phyloP scores from a whole-genome alignment of 352 stramenopile species.

The Blastocystis sp. region DNA sequence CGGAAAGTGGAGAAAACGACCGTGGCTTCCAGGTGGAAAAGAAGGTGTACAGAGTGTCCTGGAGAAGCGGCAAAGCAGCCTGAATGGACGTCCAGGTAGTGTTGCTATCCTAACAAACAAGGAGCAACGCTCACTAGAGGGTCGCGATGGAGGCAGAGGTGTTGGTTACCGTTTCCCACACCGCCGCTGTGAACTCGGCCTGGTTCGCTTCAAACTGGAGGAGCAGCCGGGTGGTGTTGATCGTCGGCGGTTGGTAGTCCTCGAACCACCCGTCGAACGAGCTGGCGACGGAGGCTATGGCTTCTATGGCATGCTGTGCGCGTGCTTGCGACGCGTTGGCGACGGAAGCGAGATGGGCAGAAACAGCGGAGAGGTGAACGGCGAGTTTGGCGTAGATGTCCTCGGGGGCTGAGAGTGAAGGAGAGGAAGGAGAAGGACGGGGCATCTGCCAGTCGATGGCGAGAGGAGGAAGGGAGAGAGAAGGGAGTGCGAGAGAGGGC shows the following conservation, averaged over 20 bases:
- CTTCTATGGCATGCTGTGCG: background rate
- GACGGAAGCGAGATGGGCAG: background rate
- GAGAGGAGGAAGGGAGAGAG: conserved; percentile 21
- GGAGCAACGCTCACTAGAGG: background rate
- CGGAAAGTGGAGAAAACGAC: background rate
- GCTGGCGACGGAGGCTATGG: background rate
- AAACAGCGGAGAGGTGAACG: background rate
- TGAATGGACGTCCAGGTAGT: background rate
- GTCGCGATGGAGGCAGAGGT: background rate
- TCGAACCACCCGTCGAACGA: background rate
- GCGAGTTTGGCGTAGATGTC: conserved; percentile 26
- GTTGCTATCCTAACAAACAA: background rate
- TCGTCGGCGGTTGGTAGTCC: conserved; percentile 31
- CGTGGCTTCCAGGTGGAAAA: conserved; percentile 43
- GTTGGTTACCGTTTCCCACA: conserved; percentile 21
- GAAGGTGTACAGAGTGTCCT: conserved; percentile 22
- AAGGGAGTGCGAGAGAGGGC: conserved; percentile 29
- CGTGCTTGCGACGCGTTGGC: background rate
- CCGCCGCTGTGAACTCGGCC: background rate
- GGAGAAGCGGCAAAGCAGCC: background rate
- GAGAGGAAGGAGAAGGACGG: background rate
- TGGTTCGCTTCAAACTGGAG: conserved; percentile 12
- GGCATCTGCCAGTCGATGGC: background rate
- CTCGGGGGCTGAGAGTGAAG: background rate
- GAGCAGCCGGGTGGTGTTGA: conserved; percentile 24